Evolutionary conservation across 164 flowering plant genomes (phyloP).

Genomic region (Protea cynaroides): DNA sequence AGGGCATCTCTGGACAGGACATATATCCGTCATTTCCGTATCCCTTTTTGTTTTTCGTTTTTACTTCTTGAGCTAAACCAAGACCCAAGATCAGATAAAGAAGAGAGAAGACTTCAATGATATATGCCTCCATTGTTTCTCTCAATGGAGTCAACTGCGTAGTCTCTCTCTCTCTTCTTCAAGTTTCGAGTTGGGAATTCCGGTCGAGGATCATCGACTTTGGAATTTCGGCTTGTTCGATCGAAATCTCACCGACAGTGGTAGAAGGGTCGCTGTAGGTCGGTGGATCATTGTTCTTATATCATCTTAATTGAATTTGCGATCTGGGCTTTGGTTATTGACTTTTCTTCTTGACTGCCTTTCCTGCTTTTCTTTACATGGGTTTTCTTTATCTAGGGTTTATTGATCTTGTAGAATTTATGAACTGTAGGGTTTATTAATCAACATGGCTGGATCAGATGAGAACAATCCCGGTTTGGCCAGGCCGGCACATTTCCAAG

Average conservation of each 20-base stretch:
- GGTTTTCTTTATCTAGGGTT: conserved; percentile 3
- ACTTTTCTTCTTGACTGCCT: conserved; percentile 5
- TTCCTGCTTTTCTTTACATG: neutral
- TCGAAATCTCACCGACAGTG: neutral
- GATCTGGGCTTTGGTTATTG: conserved; percentile 13
- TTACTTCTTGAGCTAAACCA: neutral
- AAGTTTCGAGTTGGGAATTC: neutral
- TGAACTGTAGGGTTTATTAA: neutral
- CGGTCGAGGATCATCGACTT: neutral
- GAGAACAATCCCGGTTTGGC: conserved; percentile 56
- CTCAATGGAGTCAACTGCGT: conserved; percentile 22
- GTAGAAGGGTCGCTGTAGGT: conserved; percentile 1
- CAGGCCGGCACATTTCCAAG: conserved; percentile 33
- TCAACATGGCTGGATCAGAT: conserved; percentile 60
- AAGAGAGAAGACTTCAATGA: conserved; percentile 2
- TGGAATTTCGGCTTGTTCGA: neutral
- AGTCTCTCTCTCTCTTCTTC: conserved; percentile 19
- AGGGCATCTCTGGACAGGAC: neutral
- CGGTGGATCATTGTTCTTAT: neutral
- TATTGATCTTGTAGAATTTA: neutral
- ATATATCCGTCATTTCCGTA: neutral
- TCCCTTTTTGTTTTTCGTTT: conserved; percentile 1
- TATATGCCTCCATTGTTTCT: conserved; percentile 10
- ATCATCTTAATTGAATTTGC: neutral
- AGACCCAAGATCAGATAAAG: conserved; percentile 7